Evolutionary conservation across 306 rosid genomes (phyloP).

Genomic region (Ormosia semicastrata): DNA sequence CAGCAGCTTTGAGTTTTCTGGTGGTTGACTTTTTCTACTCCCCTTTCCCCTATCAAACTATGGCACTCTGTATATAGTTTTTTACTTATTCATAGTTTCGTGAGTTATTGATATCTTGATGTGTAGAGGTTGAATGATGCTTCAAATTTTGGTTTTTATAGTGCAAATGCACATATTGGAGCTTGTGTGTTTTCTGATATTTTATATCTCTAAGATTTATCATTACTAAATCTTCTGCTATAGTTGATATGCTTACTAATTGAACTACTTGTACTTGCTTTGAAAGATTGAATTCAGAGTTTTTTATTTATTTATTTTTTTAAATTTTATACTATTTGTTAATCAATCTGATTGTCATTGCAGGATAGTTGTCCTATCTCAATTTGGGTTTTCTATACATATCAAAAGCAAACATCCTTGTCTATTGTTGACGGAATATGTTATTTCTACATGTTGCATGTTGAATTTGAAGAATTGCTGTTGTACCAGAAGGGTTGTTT

Average conservation of each 20-base stretch:
- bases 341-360: slow-evolving; percentile 22
- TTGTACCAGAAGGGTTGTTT: slow-evolving; percentile 4
- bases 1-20: neutral
- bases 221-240: neutral
- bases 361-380: slow-evolving; percentile 31
- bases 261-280: slow-evolving; percentile 8
- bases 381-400: slow-evolving; percentile 16
- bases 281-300: neutral
- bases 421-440: slow-evolving; percentile 27
- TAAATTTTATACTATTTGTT: neutral
- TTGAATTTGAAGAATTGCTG: slow-evolving; percentile 16
- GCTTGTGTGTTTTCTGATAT: neutral
- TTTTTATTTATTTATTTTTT: neutral
- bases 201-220: neutral
- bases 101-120: slow-evolving; percentile 17
- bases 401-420: slow-evolving; percentile 26
- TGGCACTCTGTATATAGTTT: neutral
- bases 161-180: neutral
- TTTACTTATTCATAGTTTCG: neutral
- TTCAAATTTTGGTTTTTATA: slow-evolving; percentile 13
- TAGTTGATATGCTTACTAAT: neutral
- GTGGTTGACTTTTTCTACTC: slow-evolving; percentile 3
- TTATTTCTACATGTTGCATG: slow-evolving; percentile 16
- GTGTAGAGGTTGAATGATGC: neutral
- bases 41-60: neutral